A percentile compares a stretch with the other conserved stretches of the same genome.
Conservation (phyloP, 164 flowering plant species). For the Warburgia ugandensis region DNA sequence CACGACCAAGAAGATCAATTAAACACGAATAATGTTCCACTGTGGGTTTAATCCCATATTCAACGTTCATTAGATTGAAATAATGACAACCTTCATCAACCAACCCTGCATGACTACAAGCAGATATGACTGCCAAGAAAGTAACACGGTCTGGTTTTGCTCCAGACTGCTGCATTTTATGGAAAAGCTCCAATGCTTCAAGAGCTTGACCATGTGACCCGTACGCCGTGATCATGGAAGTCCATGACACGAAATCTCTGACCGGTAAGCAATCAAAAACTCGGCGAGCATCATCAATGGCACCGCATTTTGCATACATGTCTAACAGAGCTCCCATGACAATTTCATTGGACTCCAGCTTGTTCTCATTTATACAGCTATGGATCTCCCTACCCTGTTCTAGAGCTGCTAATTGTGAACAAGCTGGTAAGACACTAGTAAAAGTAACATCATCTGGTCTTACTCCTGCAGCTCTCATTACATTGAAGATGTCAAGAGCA, state of each 20-base stretch:
- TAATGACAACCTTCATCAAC: constrained; percentile 50
- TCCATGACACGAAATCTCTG: constrained; percentile 66
- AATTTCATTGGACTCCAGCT: constrained; percentile 37
- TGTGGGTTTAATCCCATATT: constrained; percentile 37
- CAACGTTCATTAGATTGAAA: constrained; percentile 41
- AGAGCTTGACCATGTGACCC: constrained; percentile 60
- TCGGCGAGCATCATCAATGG: constrained; percentile 45
- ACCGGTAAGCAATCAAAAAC: constrained; percentile 40
- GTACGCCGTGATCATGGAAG: constrained; percentile 70
- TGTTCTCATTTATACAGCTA: constrained; percentile 21
- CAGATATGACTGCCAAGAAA: constrained; percentile 56
- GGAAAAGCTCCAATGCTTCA: constrained; percentile 52
- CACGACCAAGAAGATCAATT: constrained; percentile 66
- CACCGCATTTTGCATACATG: constrained; percentile 84
- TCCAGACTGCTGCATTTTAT: constrained; percentile 33
- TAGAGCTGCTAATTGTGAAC: constrained; percentile 58
- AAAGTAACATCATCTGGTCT: constrained; percentile 54
- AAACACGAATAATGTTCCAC: constrained; percentile 58
- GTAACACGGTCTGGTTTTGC: constrained; percentile 49
- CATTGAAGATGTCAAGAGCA: constrained; percentile 39
- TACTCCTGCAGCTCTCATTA: constrained; percentile 34
- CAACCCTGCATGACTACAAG: constrained; percentile 73
- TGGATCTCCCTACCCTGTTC: constrained; percentile 64
- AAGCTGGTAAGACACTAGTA: constrained; percentile 48
- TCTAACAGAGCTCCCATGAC: constrained; percentile 73